Evolutionary conservation across 1,284 basidiomycete species (phyloP).

Genomic region (Ustilago trichophora): DNA sequence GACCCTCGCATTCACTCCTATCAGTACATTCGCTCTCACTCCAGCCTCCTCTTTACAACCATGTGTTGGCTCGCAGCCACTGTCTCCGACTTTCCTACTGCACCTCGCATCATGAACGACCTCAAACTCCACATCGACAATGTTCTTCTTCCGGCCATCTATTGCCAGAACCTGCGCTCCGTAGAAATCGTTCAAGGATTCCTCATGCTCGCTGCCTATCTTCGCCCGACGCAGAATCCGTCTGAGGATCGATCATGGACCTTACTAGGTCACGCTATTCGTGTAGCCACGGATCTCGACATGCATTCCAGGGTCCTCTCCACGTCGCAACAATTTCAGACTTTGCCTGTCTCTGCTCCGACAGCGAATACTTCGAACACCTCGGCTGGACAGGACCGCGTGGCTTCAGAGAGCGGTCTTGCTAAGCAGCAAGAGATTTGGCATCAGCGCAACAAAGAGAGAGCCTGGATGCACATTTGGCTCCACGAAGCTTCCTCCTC

Average conservation of each 20-base stretch:
- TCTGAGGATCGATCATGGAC: conserved; percentile 46
- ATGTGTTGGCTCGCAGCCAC: conserved; percentile 43
- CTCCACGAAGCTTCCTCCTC: conserved; percentile 43
- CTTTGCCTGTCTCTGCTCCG: background rate
- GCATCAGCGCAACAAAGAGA: conserved; percentile 28
- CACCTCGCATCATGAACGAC: conserved; percentile 19
- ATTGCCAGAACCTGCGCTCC: conserved; percentile 41
- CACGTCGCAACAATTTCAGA: conserved; percentile 14
- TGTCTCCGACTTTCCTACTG: conserved; percentile 22
- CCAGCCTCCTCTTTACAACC: conserved; percentile 36
- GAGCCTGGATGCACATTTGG: conserved; percentile 50
- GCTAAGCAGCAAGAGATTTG: conserved; percentile 12
- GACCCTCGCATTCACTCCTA: conserved; percentile 37
- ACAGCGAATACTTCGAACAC: no score
- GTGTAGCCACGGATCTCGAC: conserved; percentile 35
- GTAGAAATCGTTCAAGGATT: conserved; percentile 43
- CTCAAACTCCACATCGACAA: conserved; percentile 40
- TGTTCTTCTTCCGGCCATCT: conserved; percentile 36
- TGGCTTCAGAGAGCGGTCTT: background rate
- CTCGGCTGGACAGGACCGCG: no score
- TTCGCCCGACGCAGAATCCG: conserved; percentile 27
- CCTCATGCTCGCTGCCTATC: conserved; percentile 43
- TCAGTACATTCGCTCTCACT: conserved; percentile 33
- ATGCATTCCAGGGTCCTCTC: conserved; percentile 35
- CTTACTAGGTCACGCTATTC: conserved; percentile 36